Base-by-base conservation (phyloP, 1,284 basidiomycete genomes). In the Cutaneotrichosporon sp. region DNA sequence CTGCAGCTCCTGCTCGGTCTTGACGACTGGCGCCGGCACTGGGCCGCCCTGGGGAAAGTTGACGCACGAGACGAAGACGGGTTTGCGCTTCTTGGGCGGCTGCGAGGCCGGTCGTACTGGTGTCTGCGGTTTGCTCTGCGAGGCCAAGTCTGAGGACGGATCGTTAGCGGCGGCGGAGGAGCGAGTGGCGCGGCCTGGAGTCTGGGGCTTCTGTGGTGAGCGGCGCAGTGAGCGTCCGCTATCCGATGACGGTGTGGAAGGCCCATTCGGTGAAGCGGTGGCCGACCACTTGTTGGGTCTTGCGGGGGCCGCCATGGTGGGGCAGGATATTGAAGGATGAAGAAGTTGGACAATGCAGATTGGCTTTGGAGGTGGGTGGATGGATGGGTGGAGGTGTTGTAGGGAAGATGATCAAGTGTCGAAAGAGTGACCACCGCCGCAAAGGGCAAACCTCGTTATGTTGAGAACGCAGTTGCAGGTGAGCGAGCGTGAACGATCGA, bases 31-130 rank as follows among this genome's bases (percentile, higher is more conserved):
- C 50, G 47, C 55, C 4, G 65, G 65, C 6, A 63, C 60, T 7
- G 73, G 73, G 0, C 64, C 63, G 4, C 61, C 56, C 65, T 76
- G 70, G 18, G 77, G 76, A 58, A 70, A 79, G 26, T 69, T 67
- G 31, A 71, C 62, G 38, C 72, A 74, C 21, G 75, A 70, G 11
- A 74, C 75, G 59, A 75, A 76, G n/a, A 73, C 73, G 26, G 73
- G 67, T 57, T 73, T 74, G 13, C 64, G 50, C 32, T 58, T 62
- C 58, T 61, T 56, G 34, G 58, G 32, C 36, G 16, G 51, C 50
- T 55, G 56, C 21, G 55, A 58, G 22, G n/a, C 50, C 51, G 46
- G 52, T 9, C 18, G 42, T 10, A 22, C 42, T 18, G 61, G 50
- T 36, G 61, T 63, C 47, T 51, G 30, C 2, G 36, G 59, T 36